A percentile compares a stretch with the other conserved stretches of the same genome.
phyloP scores from a whole-genome alignment of 2,329 filamentous ascomycete species.

The Rutstroemia sp. region DNA sequence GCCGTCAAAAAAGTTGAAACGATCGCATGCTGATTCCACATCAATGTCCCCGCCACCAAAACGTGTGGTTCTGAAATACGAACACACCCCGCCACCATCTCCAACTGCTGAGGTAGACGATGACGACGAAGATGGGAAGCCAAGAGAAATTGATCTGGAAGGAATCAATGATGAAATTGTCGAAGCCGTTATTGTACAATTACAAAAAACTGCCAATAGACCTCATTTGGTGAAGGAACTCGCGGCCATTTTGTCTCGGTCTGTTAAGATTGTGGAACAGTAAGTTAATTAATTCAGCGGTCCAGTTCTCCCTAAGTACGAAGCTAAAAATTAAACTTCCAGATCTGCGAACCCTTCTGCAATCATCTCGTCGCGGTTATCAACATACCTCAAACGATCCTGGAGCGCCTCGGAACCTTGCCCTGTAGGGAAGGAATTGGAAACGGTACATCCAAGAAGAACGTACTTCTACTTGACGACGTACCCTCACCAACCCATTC shows the following conservation, averaged over 20 bases:
- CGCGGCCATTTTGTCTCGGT: slow-evolving; percentile 67
- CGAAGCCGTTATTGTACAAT: slow-evolving; percentile 77
- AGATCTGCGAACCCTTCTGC: slow-evolving; percentile 95
- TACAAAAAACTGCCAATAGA: slow-evolving; percentile 83
- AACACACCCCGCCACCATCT: slow-evolving; percentile 76
- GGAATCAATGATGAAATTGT: slow-evolving; percentile 94
- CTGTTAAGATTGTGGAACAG: slow-evolving; percentile 83
- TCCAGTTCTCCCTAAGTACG: slow-evolving; percentile 7
- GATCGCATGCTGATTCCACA: slow-evolving; percentile 55
- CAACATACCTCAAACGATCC: slow-evolving; percentile 80
- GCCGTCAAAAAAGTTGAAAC: slow-evolving; percentile 66
- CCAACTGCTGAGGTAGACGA: slow-evolving; percentile 42
- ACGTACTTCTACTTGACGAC: slow-evolving; percentile 96
- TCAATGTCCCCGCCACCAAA: slow-evolving; percentile 39
- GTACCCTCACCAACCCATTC: slow-evolving; percentile 74
- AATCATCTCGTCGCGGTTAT: slow-evolving; percentile 87
- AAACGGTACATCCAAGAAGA: slow-evolving; percentile 85
- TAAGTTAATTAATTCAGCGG: slow-evolving; percentile 45
- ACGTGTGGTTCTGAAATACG: slow-evolving; percentile 38
- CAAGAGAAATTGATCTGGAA: slow-evolving; percentile 64
- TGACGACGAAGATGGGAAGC: slow-evolving; percentile 38
- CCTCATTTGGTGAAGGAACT: slow-evolving; percentile 95
- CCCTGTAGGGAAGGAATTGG: slow-evolving; percentile 86
- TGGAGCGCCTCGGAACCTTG: slow-evolving; percentile 75
- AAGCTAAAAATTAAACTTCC: slow-evolving; percentile 26